Evolutionary conservation across 257 asterid species (phyloP), one percentile per base, ranked within the genome.

Genomic region (Striga asiatica): DNA sequence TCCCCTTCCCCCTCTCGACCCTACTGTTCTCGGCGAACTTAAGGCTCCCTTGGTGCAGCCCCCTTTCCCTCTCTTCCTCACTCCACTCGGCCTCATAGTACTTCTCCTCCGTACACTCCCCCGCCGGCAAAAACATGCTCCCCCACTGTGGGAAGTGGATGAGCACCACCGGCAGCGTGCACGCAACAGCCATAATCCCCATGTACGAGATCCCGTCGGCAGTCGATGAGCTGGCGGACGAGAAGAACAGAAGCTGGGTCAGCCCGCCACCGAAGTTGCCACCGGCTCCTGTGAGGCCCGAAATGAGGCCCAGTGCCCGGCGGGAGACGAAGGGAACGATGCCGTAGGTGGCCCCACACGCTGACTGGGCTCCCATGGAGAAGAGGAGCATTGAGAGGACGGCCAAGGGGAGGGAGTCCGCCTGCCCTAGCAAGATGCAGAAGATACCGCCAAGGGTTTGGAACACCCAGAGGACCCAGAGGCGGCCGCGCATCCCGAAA

Each of bases 401-500:
- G 2, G 93, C 89, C 0, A 74, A 0, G 0, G 74, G 71, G 0
- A 83, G 81, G 0, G 78, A 42, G 7, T 75, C 50, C 0, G 93
- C 70, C 2, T 74, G 56, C 0, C 48, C 93, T 0, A 83, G 67
- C 0, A 74, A 68, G 0, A 77, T 53, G 54, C 93, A 83, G 63
- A 82, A 79, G 0, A 53, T 69, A 1, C 88, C 86, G 4, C 94
- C 94, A 0, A 71, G 34, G 0, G 89, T 78, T 43, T 83, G 94
- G 0, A 78, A 59, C 29, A 61, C 72, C 81, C 85, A 83, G 0
- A 83, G 69, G 1, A 61, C 62, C 94, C 94, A 83, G 1, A 83
- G 69, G 8, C 94, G 50, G 0, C 94, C 94, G 51, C 89, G 64
- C 94, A 83, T 83, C 5, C 94, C 89, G 4, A 76, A 83, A 7